A percentile compares a stretch with the other conserved stretches of the same genome.
phyloP scores from a whole-genome alignment of 306 rosid genomes.

The Vigna trinervia region DNA sequence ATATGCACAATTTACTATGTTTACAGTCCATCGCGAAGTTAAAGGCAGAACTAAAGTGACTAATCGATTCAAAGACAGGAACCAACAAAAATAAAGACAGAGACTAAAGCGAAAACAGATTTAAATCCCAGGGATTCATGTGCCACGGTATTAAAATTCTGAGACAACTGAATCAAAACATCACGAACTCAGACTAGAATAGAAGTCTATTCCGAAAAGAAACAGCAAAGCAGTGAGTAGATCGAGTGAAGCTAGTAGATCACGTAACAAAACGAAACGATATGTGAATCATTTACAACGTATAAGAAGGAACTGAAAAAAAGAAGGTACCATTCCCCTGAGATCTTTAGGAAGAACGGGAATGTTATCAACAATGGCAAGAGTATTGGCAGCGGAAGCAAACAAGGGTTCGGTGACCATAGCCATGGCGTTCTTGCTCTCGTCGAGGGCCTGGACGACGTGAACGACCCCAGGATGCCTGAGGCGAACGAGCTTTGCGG shows the following conservation, averaged over 20 bases:
- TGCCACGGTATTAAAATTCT: background rate
- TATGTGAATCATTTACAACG: background rate
- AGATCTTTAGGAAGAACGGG: conserved; percentile 82
- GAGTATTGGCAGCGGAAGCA: conserved; percentile 88
- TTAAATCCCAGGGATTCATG: background rate
- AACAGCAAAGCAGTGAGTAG: background rate
- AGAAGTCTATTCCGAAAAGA: background rate
- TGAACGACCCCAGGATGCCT: conserved; percentile 95
- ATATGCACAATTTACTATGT: background rate
- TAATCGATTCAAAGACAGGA: no score
- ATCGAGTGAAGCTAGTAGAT: conserved; percentile 7
- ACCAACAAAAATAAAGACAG: background rate
- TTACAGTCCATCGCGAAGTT: background rate
- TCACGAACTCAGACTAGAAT: background rate
- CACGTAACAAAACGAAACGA: background rate
- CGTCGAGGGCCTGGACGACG: conserved; percentile 94
- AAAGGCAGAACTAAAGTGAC: no score
- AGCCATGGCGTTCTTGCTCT: conserved; percentile 96
- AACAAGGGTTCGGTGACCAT: conserved; percentile 97
- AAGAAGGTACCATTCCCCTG: conserved; percentile 68
- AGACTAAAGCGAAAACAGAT: background rate
- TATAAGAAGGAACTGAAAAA: background rate
- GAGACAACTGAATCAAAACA: background rate
- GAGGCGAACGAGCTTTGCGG: conserved; percentile 75
- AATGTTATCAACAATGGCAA: conserved; percentile 77